phyloP scores from a whole-genome alignment of 2,329 filamentous ascomycete genomes.

The Aspergillus jensenii region DNA sequence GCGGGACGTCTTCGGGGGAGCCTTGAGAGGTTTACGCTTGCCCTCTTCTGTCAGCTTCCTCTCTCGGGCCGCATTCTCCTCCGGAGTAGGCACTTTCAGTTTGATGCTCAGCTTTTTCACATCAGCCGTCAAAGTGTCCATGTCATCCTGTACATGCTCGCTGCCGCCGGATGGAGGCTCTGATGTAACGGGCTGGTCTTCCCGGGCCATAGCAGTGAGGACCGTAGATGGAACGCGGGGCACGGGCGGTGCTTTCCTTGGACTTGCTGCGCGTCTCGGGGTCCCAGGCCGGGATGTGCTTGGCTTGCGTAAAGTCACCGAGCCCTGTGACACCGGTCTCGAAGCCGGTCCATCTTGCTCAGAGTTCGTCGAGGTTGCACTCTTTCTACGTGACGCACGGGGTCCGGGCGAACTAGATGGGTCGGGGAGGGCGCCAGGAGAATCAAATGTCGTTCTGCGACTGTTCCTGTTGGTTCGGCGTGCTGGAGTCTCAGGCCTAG shows the following conservation, averaged over 20 bases:
- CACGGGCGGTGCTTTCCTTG: conserved; percentile 42
- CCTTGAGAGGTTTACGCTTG: conserved; percentile 31
- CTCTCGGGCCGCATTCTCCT: conserved; percentile 57
- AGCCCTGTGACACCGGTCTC: conserved; percentile 11
- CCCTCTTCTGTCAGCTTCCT: conserved; percentile 44
- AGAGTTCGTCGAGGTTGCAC: conserved; percentile 18
- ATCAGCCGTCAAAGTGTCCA: conserved; percentile 54
- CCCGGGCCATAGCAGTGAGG: conserved; percentile 9
- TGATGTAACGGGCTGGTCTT: neutral
- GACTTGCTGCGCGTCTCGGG: conserved; percentile 35
- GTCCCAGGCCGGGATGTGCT: conserved; percentile 50
- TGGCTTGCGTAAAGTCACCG: conserved; percentile 55
- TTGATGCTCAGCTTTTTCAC: conserved; percentile 57
- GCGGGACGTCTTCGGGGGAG: conserved; percentile 19
- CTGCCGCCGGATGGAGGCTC: conserved; percentile 2
- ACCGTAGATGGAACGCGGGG: conserved; percentile 43
- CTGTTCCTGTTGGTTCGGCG: conserved; percentile 48
- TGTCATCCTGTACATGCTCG: conserved; percentile 29
- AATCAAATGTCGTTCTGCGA: conserved; percentile 64
- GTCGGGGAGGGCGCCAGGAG: conserved; percentile 48
- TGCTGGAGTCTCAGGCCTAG: conserved; percentile 56
- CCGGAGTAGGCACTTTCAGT: conserved; percentile 57
- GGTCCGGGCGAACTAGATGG: conserved; percentile 24
- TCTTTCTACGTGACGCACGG: conserved; percentile 30
- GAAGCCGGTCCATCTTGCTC: conserved; percentile 10